A percentile compares a stretch with the other conserved stretches of the same genome.
These are phyloP conservation scores for Chiua virens DNA, from an alignment of 768 basidiomycete genomes.

Conservation along the genomic window DNA sequence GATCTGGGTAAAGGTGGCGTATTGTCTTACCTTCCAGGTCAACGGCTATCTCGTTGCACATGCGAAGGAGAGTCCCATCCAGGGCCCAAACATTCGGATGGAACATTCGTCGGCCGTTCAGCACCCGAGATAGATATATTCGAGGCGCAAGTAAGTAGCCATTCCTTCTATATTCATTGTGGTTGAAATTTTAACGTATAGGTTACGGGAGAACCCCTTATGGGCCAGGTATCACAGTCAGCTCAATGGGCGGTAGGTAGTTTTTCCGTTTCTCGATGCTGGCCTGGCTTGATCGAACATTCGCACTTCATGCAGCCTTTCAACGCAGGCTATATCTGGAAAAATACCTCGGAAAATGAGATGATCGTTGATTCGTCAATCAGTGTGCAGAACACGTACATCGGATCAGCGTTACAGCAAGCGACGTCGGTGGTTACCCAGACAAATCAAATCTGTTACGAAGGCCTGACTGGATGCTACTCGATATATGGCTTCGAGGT, in stretches of 20 bases:
- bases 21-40: conserved; percentile 78
- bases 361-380: conserved; percentile 55
- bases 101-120: conserved; percentile 74
- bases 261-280: conserved; percentile 5
- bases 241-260: conserved; percentile 76
- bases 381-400: conserved; percentile 59
- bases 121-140: conserved; percentile 93
- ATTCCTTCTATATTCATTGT: conserved; percentile 12
- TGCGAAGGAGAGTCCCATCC: conserved; percentile 82
- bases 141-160: conserved; percentile 60
- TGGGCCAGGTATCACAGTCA: conserved; percentile 75
- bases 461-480: conserved; percentile 57
- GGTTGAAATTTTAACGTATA: conserved; percentile 25
- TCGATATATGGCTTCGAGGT: conserved; percentile 82
- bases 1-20: conserved; percentile 42
- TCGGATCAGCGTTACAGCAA: conserved; percentile 73
- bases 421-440: conserved; percentile 71
- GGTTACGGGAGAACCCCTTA: conserved; percentile 48
- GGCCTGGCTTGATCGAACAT: not conserved
- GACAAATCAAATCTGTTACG: conserved; percentile 73
- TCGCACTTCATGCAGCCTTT: conserved; percentile 54
- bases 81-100: conserved; percentile 73
- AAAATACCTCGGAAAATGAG: conserved; percentile 58
- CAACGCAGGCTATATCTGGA: conserved; percentile 69
- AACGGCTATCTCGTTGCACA: conserved; percentile 83